Evolutionary conservation across 2,329 filamentous ascomycete genomes (phyloP).

Genomic region (Microcera coccophila): DNA sequence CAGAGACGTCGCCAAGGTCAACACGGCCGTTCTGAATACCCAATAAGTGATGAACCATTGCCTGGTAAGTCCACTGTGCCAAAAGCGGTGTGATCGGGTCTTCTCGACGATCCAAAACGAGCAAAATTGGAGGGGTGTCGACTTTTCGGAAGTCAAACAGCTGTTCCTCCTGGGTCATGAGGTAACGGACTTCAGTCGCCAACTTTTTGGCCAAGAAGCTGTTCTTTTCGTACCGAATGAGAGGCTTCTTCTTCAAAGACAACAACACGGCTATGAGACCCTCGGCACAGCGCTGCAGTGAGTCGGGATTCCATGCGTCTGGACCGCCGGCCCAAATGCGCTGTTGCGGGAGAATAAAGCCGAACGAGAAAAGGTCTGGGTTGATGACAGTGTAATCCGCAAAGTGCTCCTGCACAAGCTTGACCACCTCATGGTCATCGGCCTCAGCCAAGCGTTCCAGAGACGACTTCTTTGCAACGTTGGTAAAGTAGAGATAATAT

Average conservation of each 20-base stretch:
- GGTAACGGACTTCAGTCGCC: conserved; percentile 85
- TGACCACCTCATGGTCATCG: conserved; percentile 96
- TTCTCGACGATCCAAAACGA: conserved; percentile 86
- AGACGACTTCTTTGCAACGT: conserved; percentile 93
- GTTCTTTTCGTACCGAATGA: conserved; percentile 90
- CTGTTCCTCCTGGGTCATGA: conserved; percentile 92
- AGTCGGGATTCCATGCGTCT: conserved; percentile 87
- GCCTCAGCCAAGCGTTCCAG: conserved; percentile 92
- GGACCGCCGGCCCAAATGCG: conserved; percentile 77
- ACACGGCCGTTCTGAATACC: conserved; percentile 95
- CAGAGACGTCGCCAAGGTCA: conserved; percentile 77
- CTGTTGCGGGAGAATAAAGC: conserved; percentile 66
- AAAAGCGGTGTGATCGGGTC: conserved; percentile 92
- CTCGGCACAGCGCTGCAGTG: conserved; percentile 80
- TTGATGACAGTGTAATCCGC: conserved; percentile 95
- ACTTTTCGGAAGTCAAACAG: conserved; percentile 94
- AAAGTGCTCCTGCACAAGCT: conserved; percentile 90
- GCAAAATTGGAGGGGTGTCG: conserved; percentile 87
- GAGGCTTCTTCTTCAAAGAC: conserved; percentile 91
- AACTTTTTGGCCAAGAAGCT: conserved; percentile 89
- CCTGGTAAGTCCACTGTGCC: conserved; percentile 98
- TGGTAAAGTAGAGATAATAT: conserved; percentile 96
- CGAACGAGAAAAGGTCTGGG: conserved; percentile 83
- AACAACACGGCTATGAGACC: conserved; percentile 80
- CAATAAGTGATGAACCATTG: conserved; percentile 97